These are phyloP conservation scores for Petrea volubilis DNA, from an alignment of 257 asterid genomes.

Conservation along the genomic window DNA sequence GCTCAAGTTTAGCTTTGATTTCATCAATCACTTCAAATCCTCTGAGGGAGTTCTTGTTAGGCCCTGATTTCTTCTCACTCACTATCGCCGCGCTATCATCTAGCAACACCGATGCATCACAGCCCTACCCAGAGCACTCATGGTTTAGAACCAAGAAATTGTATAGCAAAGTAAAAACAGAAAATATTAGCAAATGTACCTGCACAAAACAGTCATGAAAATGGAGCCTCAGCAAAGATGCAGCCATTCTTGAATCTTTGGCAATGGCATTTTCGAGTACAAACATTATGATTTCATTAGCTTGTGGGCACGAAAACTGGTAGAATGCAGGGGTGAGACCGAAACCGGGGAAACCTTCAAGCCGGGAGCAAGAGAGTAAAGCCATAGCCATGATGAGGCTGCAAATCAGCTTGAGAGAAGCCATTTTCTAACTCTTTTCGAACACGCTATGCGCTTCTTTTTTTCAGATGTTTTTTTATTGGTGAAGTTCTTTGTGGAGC, in stretches of 20 bases:
- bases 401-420: conserved; percentile 25
- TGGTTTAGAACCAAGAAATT: not conserved
- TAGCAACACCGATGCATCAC: conserved; percentile 74
- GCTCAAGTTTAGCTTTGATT: conserved; percentile 65
- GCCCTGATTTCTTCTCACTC: conserved; percentile 72
- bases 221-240: conserved; percentile 72
- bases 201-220: conserved; percentile 76
- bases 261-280: conserved; percentile 66
- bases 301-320: conserved; percentile 71
- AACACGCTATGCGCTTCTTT: no score
- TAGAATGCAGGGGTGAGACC: conserved; percentile 57
- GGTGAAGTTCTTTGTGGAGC: not conserved
- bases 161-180: not conserved
- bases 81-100: conserved; percentile 43
- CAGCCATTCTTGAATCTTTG: conserved; percentile 70
- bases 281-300: conserved; percentile 65
- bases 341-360: conserved; percentile 41
- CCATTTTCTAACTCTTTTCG: conserved; percentile 34
- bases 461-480: not conserved
- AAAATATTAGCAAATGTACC: conserved; percentile 27
- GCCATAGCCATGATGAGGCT: conserved; percentile 29
- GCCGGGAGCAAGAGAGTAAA: conserved; percentile 26
- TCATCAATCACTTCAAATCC: conserved; percentile 82
- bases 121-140: conserved; percentile 45
- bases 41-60: conserved; percentile 66